Conservation (phyloP, 805 yeast genomes). For the Torulaspora indica region DNA sequence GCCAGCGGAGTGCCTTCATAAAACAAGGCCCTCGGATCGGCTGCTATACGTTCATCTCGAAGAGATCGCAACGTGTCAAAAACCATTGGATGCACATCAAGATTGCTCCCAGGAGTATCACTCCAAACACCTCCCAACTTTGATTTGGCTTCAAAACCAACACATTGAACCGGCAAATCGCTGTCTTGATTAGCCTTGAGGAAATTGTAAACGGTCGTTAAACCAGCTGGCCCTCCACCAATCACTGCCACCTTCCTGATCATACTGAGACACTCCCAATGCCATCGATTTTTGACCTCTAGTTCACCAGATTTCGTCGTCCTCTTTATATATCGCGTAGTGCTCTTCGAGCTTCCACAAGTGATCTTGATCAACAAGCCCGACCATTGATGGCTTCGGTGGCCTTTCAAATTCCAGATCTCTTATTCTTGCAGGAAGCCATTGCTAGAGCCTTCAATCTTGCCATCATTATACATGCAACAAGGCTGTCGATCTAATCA, state of each 20-base stretch:
- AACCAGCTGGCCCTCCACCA: slow-evolving; percentile 26
- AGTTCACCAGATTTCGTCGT: neutral
- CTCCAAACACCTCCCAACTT: slow-evolving; percentile 47
- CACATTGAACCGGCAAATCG: slow-evolving; percentile 21
- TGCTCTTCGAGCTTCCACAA: slow-evolving; percentile 2
- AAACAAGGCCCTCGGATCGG: slow-evolving; percentile 11
- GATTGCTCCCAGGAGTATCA: slow-evolving; percentile 17
- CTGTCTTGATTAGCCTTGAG: slow-evolving; percentile 27
- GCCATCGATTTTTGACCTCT: neutral
- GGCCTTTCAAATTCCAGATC: neutral
- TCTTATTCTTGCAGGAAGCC: too few relatives aligned
- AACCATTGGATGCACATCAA: slow-evolving; percentile 11
- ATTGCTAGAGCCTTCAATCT: too few relatives aligned
- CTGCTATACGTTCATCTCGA: slow-evolving; percentile 9
- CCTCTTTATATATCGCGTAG: slow-evolving; percentile 1
- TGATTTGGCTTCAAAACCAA: slow-evolving; percentile 43
- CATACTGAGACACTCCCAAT: slow-evolving; percentile 2
- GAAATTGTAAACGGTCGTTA: slow-evolving; percentile 14
- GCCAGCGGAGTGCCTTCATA: slow-evolving; percentile 18
- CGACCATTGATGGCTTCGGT: neutral
- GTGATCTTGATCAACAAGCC: neutral
- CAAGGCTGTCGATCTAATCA: too few relatives aligned
- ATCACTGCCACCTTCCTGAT: slow-evolving; percentile 22
- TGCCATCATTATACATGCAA: too few relatives aligned
- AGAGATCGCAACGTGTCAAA: slow-evolving; percentile 12